Percentiles rank a stretch among this genome's conserved stretches.
phyloP scores from a whole-genome alignment of 225 moss, liverwort and hornwort genomes.

The Asterella californica region DNA sequence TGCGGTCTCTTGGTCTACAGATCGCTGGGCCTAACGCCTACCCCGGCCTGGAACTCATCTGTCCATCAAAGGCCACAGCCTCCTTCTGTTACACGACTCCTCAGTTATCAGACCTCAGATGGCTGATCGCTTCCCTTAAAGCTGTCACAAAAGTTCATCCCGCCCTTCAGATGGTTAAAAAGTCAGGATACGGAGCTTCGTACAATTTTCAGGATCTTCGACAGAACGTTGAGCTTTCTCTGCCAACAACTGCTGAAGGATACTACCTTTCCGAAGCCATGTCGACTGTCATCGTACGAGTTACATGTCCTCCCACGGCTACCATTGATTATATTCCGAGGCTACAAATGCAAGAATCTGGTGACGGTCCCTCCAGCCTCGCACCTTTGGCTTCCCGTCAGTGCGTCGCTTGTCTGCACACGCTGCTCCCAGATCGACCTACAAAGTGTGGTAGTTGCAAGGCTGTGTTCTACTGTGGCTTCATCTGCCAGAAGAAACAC shows the following conservation, averaged over 20 bases:
- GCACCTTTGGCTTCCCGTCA: conserved; percentile 7
- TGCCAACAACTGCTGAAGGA: neutral
- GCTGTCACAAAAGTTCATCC: conserved; percentile 1
- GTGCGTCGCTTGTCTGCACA: conserved; percentile 21
- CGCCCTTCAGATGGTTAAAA: neutral
- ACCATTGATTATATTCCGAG: conserved; percentile 12
- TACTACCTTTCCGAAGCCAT: conserved; percentile 11
- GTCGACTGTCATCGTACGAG: conserved; percentile 6
- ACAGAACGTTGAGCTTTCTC: neutral
- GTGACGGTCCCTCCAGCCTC: neutral
- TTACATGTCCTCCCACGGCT: conserved; percentile 22
- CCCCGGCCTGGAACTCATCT: conserved; percentile 26
- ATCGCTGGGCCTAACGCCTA: conserved; percentile 20
- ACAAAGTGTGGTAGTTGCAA: conserved; percentile 32
- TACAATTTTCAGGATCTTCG: neutral
- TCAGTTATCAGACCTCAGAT: conserved; percentile 18
- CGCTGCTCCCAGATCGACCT: conserved; percentile 12
- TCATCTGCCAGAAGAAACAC: conserved; percentile 32
- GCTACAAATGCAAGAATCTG: neutral
- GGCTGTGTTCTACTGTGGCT: conserved; percentile 32
- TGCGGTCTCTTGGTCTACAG: conserved; percentile 22
- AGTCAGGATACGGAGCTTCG: neutral
- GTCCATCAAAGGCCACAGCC: conserved; percentile 7
- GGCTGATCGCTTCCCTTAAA: conserved; percentile 17
- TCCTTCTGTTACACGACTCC: conserved; percentile 15